These are phyloP conservation scores for Kockovaella imperatae DNA, from an alignment of 768 basidiomycete species.

Conservation along the genomic window DNA sequence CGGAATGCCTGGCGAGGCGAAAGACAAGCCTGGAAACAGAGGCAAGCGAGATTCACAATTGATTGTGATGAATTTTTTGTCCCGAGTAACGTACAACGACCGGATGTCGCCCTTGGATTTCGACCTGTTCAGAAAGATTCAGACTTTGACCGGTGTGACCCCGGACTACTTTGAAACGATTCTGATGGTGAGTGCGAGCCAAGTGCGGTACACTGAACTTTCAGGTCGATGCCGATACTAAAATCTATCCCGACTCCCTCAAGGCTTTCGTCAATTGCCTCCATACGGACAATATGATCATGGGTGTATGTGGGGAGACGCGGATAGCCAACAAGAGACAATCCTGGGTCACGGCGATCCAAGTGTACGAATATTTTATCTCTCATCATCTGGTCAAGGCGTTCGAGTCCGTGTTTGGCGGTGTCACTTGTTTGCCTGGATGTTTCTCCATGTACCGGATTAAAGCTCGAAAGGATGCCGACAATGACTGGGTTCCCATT, in stretches of 20 bases:
- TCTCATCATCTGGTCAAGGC: slow-evolving; percentile 97
- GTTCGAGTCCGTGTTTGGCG: slow-evolving; percentile 97
- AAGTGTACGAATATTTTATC: slow-evolving; percentile 86
- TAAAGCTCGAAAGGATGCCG: slow-evolving; percentile 77
- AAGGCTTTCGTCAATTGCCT: slow-evolving; percentile 91
- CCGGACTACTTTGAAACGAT: slow-evolving; percentile 97
- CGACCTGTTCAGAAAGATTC: slow-evolving; percentile 94
- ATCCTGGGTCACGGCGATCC: slow-evolving; percentile 97
- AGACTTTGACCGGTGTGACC: slow-evolving; percentile 95
- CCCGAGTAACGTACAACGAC: slow-evolving; percentile 97
- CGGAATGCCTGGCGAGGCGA: slow-evolving; percentile 77
- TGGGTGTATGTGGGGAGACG: slow-evolving; percentile 98
- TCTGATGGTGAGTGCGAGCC: slow-evolving; percentile 67
- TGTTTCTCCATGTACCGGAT: slow-evolving; percentile 99
- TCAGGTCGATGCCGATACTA: slow-evolving; percentile 97
- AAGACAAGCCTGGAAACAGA: slow-evolving; percentile 89
- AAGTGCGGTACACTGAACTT: slow-evolving; percentile 4
- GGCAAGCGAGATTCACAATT: slow-evolving; percentile 98
- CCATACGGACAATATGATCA: slow-evolving; percentile 97
- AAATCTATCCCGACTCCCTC: slow-evolving; percentile 83
- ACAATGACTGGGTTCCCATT: slow-evolving; percentile 95
- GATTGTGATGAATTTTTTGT: slow-evolving; percentile 99
- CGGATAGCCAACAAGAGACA: slow-evolving; percentile 97
- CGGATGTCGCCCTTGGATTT: slow-evolving; percentile 97
- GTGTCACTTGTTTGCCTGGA: slow-evolving; percentile 98